Conservation (phyloP, 1,284 basidiomycete genomes). For the Microbotryum intermedium region DNA sequence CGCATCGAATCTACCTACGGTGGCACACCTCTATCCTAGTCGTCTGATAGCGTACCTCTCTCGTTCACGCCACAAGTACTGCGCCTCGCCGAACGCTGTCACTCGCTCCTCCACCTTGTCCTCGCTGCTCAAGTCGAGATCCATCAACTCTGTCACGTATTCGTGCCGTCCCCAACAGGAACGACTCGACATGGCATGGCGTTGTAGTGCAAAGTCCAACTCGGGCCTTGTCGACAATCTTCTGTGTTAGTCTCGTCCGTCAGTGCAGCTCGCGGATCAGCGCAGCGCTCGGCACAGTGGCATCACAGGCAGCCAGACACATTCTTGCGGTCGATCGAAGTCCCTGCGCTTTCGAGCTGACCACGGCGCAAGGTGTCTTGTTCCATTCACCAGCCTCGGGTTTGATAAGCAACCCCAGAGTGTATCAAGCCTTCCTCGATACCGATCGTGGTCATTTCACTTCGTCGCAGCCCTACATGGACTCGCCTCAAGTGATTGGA, state of each 20-base stretch:
- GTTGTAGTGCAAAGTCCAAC: slow-evolving; percentile 60
- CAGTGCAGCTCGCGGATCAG: no score
- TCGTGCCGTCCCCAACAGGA: not conserved
- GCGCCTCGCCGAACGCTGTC: no score
- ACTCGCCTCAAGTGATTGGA: slow-evolving; percentile 60
- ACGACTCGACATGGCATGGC: slow-evolving; percentile 61
- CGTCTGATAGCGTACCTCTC: no score
- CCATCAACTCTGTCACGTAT: not conserved
- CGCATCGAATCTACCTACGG: no score
- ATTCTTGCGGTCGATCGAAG: no score
- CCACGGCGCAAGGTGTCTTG: no score
- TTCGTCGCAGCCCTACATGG: slow-evolving; percentile 54
- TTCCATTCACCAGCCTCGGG: no score
- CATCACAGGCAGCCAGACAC: no score
- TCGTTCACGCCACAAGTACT: no score
- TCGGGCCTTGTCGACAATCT: slow-evolving; percentile 64
- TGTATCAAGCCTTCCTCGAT: slow-evolving; percentile 55
- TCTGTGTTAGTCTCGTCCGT: slow-evolving; percentile 24
- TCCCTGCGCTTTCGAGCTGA: no score
- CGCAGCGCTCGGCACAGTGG: no score
- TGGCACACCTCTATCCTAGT: no score
- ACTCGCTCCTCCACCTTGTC: not conserved
- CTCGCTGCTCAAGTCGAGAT: not conserved
- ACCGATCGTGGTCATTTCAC: slow-evolving; percentile 53
- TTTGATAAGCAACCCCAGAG: slow-evolving; percentile 2